Base-by-base conservation (phyloP, 2,329 filamentous ascomycete genomes). In the Alternaria novae-zelandiae region DNA sequence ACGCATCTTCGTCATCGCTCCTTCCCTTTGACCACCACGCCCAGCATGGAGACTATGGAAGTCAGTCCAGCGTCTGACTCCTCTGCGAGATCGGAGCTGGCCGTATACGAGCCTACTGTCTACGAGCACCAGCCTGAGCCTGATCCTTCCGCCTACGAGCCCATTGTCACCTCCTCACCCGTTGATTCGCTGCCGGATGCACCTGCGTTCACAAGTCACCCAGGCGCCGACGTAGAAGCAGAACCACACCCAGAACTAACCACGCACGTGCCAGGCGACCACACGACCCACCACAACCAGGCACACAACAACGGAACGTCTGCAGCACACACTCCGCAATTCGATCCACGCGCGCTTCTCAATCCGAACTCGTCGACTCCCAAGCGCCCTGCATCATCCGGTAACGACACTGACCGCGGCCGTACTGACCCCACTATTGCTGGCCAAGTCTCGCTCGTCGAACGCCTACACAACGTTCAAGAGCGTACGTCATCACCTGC, bases 391-490 rank as follows among this genome's bases (percentile, higher is more conserved):
- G 77, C 74, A 1, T 70, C 73, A 6, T 65, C 70, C 7, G 67
- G 69, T 28, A 61, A 56, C 23, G 70, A 70, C 6, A 28, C 46
- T 20, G 71, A 76, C 23, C 69, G 72, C 23, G 74, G 73, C 51
- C 66, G 70, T 44, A 66, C 71, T 5, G 71, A 74, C 8, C 57
- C 64, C 12, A 63, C 64, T 17, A 69, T 61, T 28, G 43, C 58
- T 15, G 86, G 87, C 25, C 85, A 88, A 69, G 84, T 86, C 10
- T 81, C 82, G 59, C 88, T 94, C 82, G 88, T 97, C 49, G 92
- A 96, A 78, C 87, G 88, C 30, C 84, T 94, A 76, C 92, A 94
- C 76, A 89, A 90, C 68, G 87, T 96, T 13, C 86, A 92, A 68
- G 86, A 90, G 55, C 90, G 94, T 25, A 83, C 83, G 71, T 83